Base-by-base conservation (phyloP, 176 grass and related monocot species). In the Miscanthus lutarioriparius region DNA sequence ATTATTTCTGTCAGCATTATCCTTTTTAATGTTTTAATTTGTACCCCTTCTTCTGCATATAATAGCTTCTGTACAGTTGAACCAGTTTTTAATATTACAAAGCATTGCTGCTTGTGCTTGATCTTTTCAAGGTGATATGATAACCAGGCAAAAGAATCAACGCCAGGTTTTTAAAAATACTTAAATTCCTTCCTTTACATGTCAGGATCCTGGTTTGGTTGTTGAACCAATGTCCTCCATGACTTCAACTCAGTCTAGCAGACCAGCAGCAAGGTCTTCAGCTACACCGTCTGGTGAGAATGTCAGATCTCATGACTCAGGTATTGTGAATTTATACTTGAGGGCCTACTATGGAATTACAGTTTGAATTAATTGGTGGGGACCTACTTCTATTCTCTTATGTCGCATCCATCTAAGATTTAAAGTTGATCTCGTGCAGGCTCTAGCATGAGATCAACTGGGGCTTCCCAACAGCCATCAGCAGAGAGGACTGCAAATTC, bases 141-240 rank as follows among this genome's bases (percentile, higher is more conserved):
- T 65, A 65, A 32, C 30, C 64, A 71, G 70, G 64, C 9, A 83
- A 72, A 82, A 47, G n/a, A 66, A 74, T 70, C 1, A 35, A 68
- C 1, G 4, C 11, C 9, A 3, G 30, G 22, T 41, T 35, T 15
- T 32, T 4, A 56, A 51, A 70, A 81, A 64, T 43, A 75, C 12
- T 68, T 54, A 7, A 70, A 37, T 77, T 64, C 12, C 28, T 86
- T 83, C 71, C 13, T 45, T 61, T 67, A 75, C 61, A 75, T 86
- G 22, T 82, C 78, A 98, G 93, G 96, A 98, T 82, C 87, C 89
- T 78, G 77, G 82, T 90, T 93, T 98, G 79, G 79, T 89, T 28
- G 87, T 98, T 70, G 89, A 98, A 47, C 69, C 80, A 26, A 95
- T 98, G 70, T 80, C 94, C 78, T 94, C 91, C 76, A 69, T 82